These are phyloP conservation scores for Kwoniella bestiolae DNA, from an alignment of 768 basidiomycete genomes.

Conservation along the genomic window DNA sequence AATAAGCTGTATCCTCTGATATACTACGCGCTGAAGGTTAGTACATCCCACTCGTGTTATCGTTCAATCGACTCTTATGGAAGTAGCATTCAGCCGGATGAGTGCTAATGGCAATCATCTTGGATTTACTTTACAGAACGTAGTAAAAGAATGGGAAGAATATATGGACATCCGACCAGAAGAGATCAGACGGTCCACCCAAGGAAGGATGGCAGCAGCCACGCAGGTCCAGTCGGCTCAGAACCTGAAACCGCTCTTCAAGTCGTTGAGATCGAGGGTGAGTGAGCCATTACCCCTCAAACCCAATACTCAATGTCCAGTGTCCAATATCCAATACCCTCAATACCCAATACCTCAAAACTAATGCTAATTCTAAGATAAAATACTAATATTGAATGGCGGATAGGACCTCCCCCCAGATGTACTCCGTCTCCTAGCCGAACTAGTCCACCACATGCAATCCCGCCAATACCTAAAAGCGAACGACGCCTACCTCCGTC, in stretches of 20 bases:
- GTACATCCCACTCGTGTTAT: slow-evolving; percentile 8
- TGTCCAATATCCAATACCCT: no score
- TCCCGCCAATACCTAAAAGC: slow-evolving; percentile 91
- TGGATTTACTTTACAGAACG: slow-evolving; percentile 59
- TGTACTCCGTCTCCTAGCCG: slow-evolving; percentile 80
- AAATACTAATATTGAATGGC: not conserved
- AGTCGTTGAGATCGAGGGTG: slow-evolving; percentile 82
- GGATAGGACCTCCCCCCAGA: slow-evolving; percentile 74
- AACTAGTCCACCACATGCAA: slow-evolving; percentile 97
- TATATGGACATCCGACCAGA: slow-evolving; percentile 94
- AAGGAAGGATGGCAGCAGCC: slow-evolving; percentile 92
- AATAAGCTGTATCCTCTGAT: slow-evolving; percentile 96
- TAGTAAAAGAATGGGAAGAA: slow-evolving; percentile 94
- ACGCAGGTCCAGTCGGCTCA: slow-evolving; percentile 94
- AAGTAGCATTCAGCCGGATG: no score
- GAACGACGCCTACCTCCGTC: slow-evolving; percentile 93
- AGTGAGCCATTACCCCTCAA: no score
- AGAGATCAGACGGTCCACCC: slow-evolving; percentile 79
- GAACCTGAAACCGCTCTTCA: slow-evolving; percentile 96
- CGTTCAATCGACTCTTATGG: not conserved
- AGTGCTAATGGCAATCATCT: no score
- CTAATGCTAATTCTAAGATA: no score
- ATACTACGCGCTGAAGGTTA: slow-evolving; percentile 84
- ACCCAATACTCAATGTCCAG: no score
- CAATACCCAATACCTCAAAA: slow-evolving; percentile 3